These are phyloP conservation scores for Sclerotinia minor DNA, from an alignment of 2,329 filamentous ascomycete genomes.

Conservation along the genomic window DNA sequence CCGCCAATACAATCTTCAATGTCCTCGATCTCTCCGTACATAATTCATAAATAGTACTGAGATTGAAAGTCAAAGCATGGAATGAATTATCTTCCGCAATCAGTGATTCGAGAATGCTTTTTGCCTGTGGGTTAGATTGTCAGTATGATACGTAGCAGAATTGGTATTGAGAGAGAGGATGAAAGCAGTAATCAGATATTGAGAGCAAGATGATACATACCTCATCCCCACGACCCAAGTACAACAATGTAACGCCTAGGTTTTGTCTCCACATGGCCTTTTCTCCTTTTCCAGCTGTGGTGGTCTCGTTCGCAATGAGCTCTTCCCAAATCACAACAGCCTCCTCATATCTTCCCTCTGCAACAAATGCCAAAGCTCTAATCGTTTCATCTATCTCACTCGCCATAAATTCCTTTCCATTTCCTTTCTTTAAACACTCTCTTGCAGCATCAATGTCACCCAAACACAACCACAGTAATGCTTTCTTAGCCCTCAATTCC, in stretches of 20 bases:
- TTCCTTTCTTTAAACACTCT: conserved; percentile 47
- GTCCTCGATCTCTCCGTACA: conserved; percentile 74
- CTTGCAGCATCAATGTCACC: conserved; percentile 73
- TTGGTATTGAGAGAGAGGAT: neutral
- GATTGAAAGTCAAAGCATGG: conserved; percentile 81
- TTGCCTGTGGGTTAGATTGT: conserved; percentile 52
- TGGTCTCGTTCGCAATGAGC: conserved; percentile 44
- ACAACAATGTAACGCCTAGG: conserved; percentile 78
- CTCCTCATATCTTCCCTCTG: conserved; percentile 68
- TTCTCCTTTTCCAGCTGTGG: conserved; percentile 39
- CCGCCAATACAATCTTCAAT: conserved; percentile 70
- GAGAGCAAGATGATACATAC: conserved; percentile 46
- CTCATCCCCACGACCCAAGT: conserved; percentile 73
- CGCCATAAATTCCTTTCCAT: conserved; percentile 36
- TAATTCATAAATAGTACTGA: conserved; percentile 88
- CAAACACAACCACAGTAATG: conserved; percentile 74
- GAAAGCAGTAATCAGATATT: neutral
- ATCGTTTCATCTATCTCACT: conserved; percentile 51
- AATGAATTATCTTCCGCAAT: conserved; percentile 66
- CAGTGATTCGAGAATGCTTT: conserved; percentile 64
- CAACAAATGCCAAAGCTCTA: conserved; percentile 71
- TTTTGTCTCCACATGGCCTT: conserved; percentile 80
- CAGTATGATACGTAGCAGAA: neutral
- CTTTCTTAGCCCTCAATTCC: conserved; percentile 48
- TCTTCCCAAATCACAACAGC: conserved; percentile 63